Base-by-base conservation (phyloP, 1,139 yeast species). In the Candida pseudocylindracea region DNA sequence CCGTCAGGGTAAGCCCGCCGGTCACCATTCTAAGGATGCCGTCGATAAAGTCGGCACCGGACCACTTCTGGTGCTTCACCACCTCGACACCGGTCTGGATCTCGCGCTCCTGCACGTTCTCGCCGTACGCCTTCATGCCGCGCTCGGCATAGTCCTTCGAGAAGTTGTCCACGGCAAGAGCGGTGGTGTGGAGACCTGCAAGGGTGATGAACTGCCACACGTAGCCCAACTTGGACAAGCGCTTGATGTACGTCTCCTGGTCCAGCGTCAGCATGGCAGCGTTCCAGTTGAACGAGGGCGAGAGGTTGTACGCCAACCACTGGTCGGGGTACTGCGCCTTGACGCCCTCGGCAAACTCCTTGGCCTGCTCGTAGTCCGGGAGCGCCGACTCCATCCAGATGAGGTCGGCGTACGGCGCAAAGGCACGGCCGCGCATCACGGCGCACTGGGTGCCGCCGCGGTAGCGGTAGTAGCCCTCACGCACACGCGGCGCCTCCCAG, bases 371-470 rank as follows among this genome's bases (percentile, higher is more conserved):
- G 58, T 67, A 85, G 55, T 83, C 94, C 45, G 98, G 96, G 44
- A 80, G 69, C 55, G 91, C 88, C 40, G 93, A 78, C 63, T 88
- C 96, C 96, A 88, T 85, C 98, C 98, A 88, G 46, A 85, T 75
- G 62, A 88, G 66, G 57, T 88, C 98, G 36, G 92, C 83, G 55
- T 75, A 85, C 42, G 95, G 95, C 37, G 94, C 85, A 53, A 66
- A 88, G 30, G 94, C 93, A 51, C 93, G 73, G 42, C 93, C 96
- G 56, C 98, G 75, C 76, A 81, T 85, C 38, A 85, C 79, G 35
- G 96, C 94, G 65, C 95, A 83, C 62, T 81, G 88, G 39, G 94
- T 81, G 48, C 96, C 96, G 51, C 96, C 96, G 49, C 63, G 63
- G 72, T 83, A 85, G 54, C 94, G 72, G 72, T 85, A 88, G 70